Evolutionary conservation across 495 filamentous ascomycete genomes (phyloP).

Genomic region (Delitschia confertaspora): DNA sequence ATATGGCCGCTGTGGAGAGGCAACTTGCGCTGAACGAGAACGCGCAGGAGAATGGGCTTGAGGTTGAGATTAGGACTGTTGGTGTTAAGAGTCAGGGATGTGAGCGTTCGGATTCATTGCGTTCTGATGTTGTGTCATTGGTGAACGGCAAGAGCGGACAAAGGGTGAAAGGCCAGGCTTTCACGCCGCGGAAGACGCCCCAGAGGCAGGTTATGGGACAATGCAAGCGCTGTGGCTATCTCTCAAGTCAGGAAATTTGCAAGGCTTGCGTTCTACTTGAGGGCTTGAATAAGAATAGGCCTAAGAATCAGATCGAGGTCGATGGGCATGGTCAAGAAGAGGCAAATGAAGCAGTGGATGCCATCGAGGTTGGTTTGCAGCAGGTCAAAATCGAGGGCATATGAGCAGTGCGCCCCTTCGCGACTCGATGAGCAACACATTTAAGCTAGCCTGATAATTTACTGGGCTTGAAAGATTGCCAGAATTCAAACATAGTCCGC

Average conservation of each 20-base stretch:
- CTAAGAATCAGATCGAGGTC: slow-evolving; percentile 45
- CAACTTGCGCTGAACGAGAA: slow-evolving; percentile 60
- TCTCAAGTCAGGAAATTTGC: slow-evolving; percentile 90
- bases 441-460: too few relatives aligned
- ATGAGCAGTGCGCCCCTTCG: too few relatives aligned
- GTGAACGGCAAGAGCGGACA: slow-evolving; percentile 9
- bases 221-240: slow-evolving; percentile 84
- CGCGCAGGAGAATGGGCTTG: slow-evolving; percentile 45
- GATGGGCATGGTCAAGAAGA: slow-evolving; percentile 7
- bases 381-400: slow-evolving; percentile 4
- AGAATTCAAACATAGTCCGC: too few relatives aligned
- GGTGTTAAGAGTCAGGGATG: slow-evolving; percentile 8
- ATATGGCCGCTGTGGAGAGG: slow-evolving; percentile 92
- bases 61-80: slow-evolving; percentile 57
- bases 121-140: slow-evolving; percentile 23
- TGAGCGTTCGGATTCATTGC: slow-evolving; percentile 27
- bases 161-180: slow-evolving; percentile 5
- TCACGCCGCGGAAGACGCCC: slow-evolving; percentile 34
- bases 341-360: too few relatives aligned
- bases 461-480: too few relatives aligned
- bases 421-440: too few relatives aligned
- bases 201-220: slow-evolving; percentile 67
- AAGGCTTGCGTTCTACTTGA: slow-evolving; percentile 90
- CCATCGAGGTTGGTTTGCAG: slow-evolving; percentile 4
- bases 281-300: slow-evolving; percentile 81